These are phyloP conservation scores for Plasmopara muralis DNA, from an alignment of 352 stramenopile genomes.

Conservation along the genomic window DNA sequence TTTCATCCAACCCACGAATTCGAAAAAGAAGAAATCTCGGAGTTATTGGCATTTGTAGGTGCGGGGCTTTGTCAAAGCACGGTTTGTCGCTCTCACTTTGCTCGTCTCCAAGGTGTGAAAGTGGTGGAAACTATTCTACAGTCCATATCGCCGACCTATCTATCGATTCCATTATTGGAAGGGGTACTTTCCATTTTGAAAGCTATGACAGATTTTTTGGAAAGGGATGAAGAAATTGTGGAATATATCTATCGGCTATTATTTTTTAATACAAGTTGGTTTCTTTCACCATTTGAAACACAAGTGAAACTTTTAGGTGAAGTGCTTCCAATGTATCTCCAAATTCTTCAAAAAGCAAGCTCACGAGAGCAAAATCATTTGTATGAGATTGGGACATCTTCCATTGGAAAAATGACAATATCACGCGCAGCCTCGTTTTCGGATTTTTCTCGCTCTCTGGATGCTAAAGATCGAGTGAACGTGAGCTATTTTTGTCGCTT, in stretches of 20 bases:
- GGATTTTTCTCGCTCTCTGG: slow-evolving; percentile 21
- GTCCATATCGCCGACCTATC: slow-evolving; percentile 62
- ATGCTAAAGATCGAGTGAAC: slow-evolving; percentile 36
- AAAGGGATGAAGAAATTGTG: slow-evolving; percentile 24
- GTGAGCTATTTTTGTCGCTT: slow-evolving; percentile 75
- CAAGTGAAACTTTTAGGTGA: slow-evolving; percentile 61
- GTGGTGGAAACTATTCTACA: slow-evolving; percentile 73
- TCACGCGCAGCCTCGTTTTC: slow-evolving; percentile 14
- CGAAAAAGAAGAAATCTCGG: slow-evolving; percentile 54
- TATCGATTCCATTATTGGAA: slow-evolving; percentile 55
- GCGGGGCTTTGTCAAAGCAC: slow-evolving; percentile 48
- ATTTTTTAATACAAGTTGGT: slow-evolving; percentile 78
- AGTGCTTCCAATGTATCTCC: slow-evolving; percentile 51
- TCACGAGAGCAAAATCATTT: slow-evolving; percentile 13
- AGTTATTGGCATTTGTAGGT: slow-evolving; percentile 56
- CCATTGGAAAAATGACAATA: slow-evolving; percentile 7
- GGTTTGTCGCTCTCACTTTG: slow-evolving; percentile 65
- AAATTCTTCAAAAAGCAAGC: slow-evolving; percentile 35
- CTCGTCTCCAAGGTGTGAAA: slow-evolving; percentile 58
- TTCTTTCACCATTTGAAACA: slow-evolving; percentile 65
- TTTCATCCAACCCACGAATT: slow-evolving; percentile 72
- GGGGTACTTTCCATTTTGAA: slow-evolving; percentile 58
- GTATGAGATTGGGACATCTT: slow-evolving; percentile 9
- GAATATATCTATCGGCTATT: slow-evolving; percentile 58
- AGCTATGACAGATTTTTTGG: slow-evolving; percentile 36